These are phyloP conservation scores for Candida ascalaphidarum DNA, from an alignment of 805 yeast species.

Conservation along the genomic window DNA sequence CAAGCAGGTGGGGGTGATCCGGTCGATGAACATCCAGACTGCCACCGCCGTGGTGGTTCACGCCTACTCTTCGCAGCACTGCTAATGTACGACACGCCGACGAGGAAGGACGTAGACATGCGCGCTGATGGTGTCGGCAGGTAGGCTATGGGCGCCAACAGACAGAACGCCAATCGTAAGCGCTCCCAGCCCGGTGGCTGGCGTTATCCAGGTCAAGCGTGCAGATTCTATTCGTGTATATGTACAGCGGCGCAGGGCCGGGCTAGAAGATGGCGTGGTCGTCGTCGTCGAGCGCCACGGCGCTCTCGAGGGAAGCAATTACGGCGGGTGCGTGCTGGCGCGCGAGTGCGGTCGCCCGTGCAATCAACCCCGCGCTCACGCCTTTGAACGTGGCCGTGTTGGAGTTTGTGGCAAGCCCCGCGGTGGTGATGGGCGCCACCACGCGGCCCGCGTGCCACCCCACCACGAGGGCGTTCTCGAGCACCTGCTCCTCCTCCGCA, in stretches of 20 bases:
- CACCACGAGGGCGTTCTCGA: conserved; percentile 73
- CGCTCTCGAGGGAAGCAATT: conserved; percentile 45
- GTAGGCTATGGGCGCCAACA: no score
- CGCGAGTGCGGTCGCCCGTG: conserved; percentile 50
- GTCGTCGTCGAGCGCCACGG: conserved; percentile 32
- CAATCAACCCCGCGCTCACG: conserved; percentile 36
- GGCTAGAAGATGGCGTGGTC: conserved; percentile 4
- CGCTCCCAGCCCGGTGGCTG: no score
- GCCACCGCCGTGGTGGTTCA: conserved; percentile 93
- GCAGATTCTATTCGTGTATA: no score
- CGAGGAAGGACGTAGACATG: no score
- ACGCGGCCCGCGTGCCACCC: conserved; percentile 65
- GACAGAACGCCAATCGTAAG: no score
- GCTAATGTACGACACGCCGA: no score
- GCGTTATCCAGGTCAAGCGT: no score
- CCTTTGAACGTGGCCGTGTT: conserved; percentile 45
- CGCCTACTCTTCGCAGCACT: conserved; percentile 71
- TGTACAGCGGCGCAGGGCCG: no score
- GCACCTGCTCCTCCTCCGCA: conserved; percentile 77
- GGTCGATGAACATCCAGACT: conserved; percentile 96
- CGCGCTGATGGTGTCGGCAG: no score
- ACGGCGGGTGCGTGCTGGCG: conserved; percentile 55
- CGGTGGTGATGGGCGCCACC: conserved; percentile 63
- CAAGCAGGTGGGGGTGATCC: conserved; percentile 82
- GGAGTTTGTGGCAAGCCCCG: conserved; percentile 50